A percentile compares a stretch with the other conserved stretches of the same genome.
Conservation (phyloP, 1,139 yeast species). For the Saccharomyces hybrid region DNA sequence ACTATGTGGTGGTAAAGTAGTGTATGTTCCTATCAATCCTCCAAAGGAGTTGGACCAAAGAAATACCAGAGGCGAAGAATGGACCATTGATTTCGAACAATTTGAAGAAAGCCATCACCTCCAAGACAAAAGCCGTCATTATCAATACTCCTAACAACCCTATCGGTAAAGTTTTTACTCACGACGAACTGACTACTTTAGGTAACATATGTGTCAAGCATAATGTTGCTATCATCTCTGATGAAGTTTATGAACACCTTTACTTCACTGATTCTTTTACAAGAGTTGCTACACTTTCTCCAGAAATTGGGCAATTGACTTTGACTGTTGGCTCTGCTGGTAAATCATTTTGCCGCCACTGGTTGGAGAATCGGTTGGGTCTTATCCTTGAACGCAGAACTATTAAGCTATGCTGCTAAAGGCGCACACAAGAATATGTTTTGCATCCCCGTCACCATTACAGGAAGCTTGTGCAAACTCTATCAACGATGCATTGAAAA, state of each 20-base stretch:
- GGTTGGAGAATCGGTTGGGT: slow-evolving; percentile 99
- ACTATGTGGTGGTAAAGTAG: slow-evolving; percentile 85
- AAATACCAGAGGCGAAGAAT: slow-evolving; percentile 71
- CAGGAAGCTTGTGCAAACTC: slow-evolving; percentile 89
- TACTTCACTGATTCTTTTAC: slow-evolving; percentile 63
- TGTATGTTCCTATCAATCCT: slow-evolving; percentile 75
- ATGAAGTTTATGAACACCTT: slow-evolving; percentile 90
- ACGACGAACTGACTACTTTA: slow-evolving; percentile 60
- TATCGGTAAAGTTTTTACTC: slow-evolving; percentile 78
- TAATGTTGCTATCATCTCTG: slow-evolving; percentile 74
- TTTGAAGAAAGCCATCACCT: slow-evolving; percentile 61
- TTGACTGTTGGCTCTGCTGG: slow-evolving; percentile 95
- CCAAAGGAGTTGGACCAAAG: slow-evolving; percentile 65
- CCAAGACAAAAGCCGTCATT: slow-evolving; percentile 76
- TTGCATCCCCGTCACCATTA: slow-evolving; percentile 83
- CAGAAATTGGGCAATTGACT: slow-evolving; percentile 71
- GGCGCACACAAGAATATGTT: slow-evolving; percentile 91
- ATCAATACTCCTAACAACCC: slow-evolving; percentile 95
- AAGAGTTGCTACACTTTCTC: slow-evolving; percentile 74
- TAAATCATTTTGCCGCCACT: slow-evolving; percentile 91
- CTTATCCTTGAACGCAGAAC: slow-evolving; percentile 66
- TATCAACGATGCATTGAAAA: slow-evolving; percentile 50
- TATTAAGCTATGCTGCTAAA: slow-evolving; percentile 71
- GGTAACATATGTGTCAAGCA: slow-evolving; percentile 79
- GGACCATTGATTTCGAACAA: slow-evolving; percentile 77